phyloP scores from a whole-genome alignment of 352 stramenopile genomes.

The Pythium brachiatum region DNA sequence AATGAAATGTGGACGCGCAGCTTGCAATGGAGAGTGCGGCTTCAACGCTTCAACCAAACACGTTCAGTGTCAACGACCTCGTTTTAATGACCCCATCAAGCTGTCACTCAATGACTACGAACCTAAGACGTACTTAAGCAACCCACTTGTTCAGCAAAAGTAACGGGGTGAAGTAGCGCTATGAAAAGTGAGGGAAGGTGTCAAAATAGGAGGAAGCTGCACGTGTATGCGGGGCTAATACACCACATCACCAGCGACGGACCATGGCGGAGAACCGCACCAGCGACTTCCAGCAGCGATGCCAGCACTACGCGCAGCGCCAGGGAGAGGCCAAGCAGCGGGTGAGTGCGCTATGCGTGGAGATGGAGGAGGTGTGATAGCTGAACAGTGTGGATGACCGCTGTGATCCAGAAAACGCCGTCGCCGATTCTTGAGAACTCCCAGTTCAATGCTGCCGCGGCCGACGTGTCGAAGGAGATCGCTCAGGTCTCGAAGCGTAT shows the following conservation, averaged over 20 bases:
- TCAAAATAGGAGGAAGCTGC: constrained; percentile 17
- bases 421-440: constrained; percentile 65
- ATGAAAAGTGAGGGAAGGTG: constrained; percentile 25
- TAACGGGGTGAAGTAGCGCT: constrained; percentile 22
- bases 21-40: not conserved
- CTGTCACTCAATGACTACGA: not conserved
- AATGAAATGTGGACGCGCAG: too few species aligned
- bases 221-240: constrained; percentile 1
- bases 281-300: constrained; percentile 63
- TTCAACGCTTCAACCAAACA: not conserved
- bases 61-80: not conserved
- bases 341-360: not conserved
- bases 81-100: not conserved
- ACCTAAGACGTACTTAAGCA: constrained; percentile 7
- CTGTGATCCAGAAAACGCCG: constrained; percentile 34
- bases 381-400: too few species aligned
- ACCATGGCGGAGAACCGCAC: constrained; percentile 71
- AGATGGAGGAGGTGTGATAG: constrained; percentile 35
- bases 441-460: constrained; percentile 78
- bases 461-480: constrained; percentile 82
- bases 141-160: constrained; percentile 3
- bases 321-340: constrained; percentile 25
- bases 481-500: constrained; percentile 76
- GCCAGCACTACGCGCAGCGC: constrained; percentile 44
- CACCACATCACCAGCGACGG: not conserved